Conservation (phyloP, 2,329 filamentous ascomycete genomes). For the Xylaria sp. region DNA sequence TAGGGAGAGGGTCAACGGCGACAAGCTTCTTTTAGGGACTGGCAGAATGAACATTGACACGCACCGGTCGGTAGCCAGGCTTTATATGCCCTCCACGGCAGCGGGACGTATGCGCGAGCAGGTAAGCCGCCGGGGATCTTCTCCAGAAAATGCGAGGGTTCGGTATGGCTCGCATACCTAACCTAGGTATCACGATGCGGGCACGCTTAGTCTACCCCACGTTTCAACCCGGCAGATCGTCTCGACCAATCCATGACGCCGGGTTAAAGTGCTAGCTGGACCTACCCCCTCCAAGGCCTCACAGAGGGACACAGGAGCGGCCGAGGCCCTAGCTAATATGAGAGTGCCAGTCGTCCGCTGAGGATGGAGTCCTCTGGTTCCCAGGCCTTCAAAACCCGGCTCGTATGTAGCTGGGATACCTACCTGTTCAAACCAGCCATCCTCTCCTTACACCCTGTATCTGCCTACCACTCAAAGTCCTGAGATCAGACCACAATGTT, state of each 20-base stretch:
- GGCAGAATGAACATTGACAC: not conserved
- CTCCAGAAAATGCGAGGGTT: slow-evolving; percentile 7
- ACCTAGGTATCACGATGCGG: slow-evolving; percentile 4
- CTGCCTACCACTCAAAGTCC: slow-evolving; percentile 2
- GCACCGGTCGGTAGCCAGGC: not conserved
- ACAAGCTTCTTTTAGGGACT: not conserved
- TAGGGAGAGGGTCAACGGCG: not conserved
- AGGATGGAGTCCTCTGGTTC: not conserved
- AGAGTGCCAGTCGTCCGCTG: not conserved
- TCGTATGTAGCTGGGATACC: slow-evolving; percentile 5
- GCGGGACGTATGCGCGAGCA: not conserved
- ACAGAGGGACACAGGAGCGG: not conserved
- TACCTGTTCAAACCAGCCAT: slow-evolving; percentile 3
- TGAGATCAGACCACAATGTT: slow-evolving; percentile 37
- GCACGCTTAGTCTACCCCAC: slow-evolving; percentile 37
- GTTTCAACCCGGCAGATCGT: slow-evolving; percentile 39
- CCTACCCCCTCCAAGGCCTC: slow-evolving; percentile 1
- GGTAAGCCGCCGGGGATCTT: slow-evolving; percentile 6
- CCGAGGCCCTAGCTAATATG: slow-evolving; percentile 14
- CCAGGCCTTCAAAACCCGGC: not conserved
- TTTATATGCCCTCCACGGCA: not conserved
- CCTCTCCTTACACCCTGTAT: not conserved
- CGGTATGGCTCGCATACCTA: not conserved
- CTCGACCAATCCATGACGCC: slow-evolving; percentile 36
- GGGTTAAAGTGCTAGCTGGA: slow-evolving; percentile 34